These are phyloP conservation scores for Ceratocystis smalleyi DNA, from an alignment of 2,329 filamentous ascomycete species.

Conservation along the genomic window DNA sequence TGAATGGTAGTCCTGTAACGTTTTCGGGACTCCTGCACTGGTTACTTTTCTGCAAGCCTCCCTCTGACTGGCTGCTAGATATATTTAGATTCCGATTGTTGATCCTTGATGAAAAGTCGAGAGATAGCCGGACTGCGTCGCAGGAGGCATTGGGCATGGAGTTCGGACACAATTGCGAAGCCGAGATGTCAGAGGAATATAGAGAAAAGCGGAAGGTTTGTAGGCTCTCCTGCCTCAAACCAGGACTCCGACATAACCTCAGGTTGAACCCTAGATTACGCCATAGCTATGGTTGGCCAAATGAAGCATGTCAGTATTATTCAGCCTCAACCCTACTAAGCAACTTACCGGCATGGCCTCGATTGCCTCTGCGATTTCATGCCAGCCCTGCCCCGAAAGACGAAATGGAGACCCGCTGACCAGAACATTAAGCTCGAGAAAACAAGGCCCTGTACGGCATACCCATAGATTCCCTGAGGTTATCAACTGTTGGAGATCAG, in stretches of 20 bases:
- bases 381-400: neutral
- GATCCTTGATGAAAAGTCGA: conserved; percentile 6
- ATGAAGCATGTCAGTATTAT: neutral
- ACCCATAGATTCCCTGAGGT: conserved; percentile 13
- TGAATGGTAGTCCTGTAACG: conserved; percentile 6
- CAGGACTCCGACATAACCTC: conserved; percentile 10
- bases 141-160: conserved; percentile 10
- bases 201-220: conserved; percentile 13
- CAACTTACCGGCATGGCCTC: conserved; percentile 15
- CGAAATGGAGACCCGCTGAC: conserved; percentile 12
- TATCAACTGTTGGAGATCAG: conserved; percentile 8
- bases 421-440: conserved; percentile 9
- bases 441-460: conserved; percentile 16
- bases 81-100: neutral
- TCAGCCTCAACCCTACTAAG: neutral
- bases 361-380: conserved; percentile 8
- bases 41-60: neutral
- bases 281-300: conserved; percentile 10
- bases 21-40: neutral
- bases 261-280: conserved; percentile 13
- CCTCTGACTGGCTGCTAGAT: neutral
- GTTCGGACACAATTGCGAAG: conserved; percentile 13
- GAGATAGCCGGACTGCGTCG: conserved; percentile 1
- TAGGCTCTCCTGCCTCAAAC: neutral
- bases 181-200: conserved; percentile 14